phyloP scores from a whole-genome alignment of 2,329 filamentous ascomycete genomes.

The Colletotrichum liriopes region DNA sequence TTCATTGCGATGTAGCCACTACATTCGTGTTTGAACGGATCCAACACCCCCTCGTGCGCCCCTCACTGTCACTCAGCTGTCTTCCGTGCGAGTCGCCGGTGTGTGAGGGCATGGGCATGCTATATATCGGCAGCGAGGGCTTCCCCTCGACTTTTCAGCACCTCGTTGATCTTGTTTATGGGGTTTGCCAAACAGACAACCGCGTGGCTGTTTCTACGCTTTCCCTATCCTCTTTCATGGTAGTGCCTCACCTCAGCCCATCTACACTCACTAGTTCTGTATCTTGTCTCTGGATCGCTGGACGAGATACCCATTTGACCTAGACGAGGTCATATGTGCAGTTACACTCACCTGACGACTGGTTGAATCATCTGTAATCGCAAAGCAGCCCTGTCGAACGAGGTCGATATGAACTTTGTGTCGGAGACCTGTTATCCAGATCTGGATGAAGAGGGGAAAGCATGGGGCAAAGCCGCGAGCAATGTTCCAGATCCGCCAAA shows the following conservation, averaged over 20 bases:
- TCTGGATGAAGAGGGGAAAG: conserved; percentile 7
- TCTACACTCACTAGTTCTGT: background rate
- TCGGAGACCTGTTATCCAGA: conserved; percentile 1
- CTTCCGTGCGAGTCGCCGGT: background rate
- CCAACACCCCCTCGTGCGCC: conserved; percentile 5
- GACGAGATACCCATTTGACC: background rate
- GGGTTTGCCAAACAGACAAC: background rate
- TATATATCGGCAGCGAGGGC: conserved; percentile 30
- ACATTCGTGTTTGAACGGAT: conserved; percentile 20
- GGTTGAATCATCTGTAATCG: background rate
- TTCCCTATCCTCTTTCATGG: background rate
- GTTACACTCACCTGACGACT: conserved; percentile 10
- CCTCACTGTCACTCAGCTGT: conserved; percentile 7
- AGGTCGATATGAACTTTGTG: background rate
- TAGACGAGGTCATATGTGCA: background rate
- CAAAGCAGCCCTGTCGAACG: background rate
- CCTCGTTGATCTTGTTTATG: background rate
- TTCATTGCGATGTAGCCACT: conserved; percentile 46
- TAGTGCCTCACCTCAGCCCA: background rate
- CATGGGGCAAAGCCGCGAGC: conserved; percentile 51
- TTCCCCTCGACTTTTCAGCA: background rate
- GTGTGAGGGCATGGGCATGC: no score
- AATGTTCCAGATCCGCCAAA: conserved; percentile 50
- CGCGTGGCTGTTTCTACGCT: background rate
- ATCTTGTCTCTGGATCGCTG: background rate